Evolutionary conservation across 2,329 filamentous ascomycete species (phyloP).

Genomic region (Colletotrichum tanaceti): DNA sequence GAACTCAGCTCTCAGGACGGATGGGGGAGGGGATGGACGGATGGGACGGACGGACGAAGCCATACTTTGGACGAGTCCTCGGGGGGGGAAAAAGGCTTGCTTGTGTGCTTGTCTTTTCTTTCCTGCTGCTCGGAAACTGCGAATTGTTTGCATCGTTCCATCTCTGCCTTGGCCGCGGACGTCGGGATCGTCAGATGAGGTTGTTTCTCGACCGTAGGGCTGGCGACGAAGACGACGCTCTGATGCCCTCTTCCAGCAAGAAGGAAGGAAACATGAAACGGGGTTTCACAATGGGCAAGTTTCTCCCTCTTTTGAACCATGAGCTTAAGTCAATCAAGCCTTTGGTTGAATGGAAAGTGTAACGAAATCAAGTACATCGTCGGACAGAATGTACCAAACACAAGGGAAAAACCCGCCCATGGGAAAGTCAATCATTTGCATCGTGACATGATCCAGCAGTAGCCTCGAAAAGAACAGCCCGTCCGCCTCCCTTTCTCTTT

Average conservation of each 20-base stretch:
- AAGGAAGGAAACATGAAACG: constrained; percentile 26
- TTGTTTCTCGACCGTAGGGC: constrained; percentile 17
- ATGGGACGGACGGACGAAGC: constrained; percentile 22
- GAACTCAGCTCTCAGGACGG: constrained; percentile 27
- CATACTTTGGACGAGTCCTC: too few relatives aligned
- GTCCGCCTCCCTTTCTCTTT: background rate
- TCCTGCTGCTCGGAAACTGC: too few relatives aligned
- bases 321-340: constrained; percentile 46
- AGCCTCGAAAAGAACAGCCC: background rate
- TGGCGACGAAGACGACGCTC: constrained; percentile 31
- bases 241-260: constrained; percentile 29
- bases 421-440: constrained; percentile 35
- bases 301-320: constrained; percentile 7
- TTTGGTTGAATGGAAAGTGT: constrained; percentile 38
- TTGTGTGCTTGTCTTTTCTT: too few relatives aligned
- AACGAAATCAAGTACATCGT: too few relatives aligned
- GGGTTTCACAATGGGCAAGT: constrained; percentile 12
- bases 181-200: constrained; percentile 26
- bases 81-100: too few relatives aligned
- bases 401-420: constrained; percentile 31
- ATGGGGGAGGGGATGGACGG: too few relatives aligned
- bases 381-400: constrained; percentile 19
- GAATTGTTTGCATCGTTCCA: constrained; percentile 8
- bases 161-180: constrained; percentile 6
- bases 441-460: background rate